These are phyloP conservation scores for Euphorbia corollata DNA, from an alignment of 441 rosid genomes.

Conservation along the genomic window DNA sequence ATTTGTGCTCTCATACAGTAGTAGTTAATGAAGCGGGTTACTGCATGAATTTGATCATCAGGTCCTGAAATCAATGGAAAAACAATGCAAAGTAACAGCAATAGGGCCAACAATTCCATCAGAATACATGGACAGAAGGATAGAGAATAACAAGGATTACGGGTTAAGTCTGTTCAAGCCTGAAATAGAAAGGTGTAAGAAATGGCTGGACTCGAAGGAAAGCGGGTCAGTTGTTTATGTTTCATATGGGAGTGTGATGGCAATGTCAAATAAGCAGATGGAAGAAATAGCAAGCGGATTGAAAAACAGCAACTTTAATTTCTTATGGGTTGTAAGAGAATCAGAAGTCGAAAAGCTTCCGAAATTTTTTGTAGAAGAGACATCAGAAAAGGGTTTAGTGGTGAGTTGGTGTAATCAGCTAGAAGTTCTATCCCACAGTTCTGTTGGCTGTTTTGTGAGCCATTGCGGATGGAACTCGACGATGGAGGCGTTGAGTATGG, in stretches of 20 bases:
- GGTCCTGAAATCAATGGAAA: conserved; percentile 9
- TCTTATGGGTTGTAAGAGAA: conserved; percentile 44
- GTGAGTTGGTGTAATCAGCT: conserved; percentile 43
- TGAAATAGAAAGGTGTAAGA: conserved; percentile 23
- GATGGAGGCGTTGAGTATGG: conserved; percentile 42
- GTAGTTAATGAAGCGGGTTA: background rate
- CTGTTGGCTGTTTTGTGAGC: conserved; percentile 42
- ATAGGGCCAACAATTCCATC: conserved; percentile 36
- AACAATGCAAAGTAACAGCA: conserved; percentile 6
- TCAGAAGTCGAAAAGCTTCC: conserved; percentile 38
- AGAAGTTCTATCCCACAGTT: conserved; percentile 31
- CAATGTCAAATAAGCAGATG: conserved; percentile 36
- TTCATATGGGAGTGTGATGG: conserved; percentile 42
- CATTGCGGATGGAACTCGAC: conserved; percentile 59
- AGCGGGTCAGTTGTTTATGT: conserved; percentile 39
- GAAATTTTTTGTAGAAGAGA: conserved; percentile 24
- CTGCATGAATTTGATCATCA: background rate
- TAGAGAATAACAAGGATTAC: conserved; percentile 27
- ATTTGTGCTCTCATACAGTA: background rate
- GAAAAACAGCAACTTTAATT: conserved; percentile 25
- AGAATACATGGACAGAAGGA: conserved; percentile 25
- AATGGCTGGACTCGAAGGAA: conserved; percentile 39
- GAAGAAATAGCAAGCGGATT: conserved; percentile 35
- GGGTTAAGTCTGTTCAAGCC: conserved; percentile 35
- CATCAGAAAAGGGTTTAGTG: conserved; percentile 27